phyloP scores from a whole-genome alignment of 129 eudicot genomes.

The Daucus carota region DNA sequence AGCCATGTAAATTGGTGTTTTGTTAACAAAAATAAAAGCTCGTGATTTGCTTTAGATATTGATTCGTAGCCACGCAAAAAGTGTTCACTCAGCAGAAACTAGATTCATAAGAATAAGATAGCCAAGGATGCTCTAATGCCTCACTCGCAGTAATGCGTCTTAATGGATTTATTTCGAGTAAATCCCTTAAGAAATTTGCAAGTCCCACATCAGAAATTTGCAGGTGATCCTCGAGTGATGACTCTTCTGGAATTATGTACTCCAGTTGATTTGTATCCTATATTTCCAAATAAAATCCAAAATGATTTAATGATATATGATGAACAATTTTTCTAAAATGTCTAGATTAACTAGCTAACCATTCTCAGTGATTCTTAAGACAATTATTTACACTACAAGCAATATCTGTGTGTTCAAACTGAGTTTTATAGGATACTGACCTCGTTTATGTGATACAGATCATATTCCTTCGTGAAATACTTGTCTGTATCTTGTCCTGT shows the following conservation, averaged over 20 bases:
- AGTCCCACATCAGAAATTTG: conserved; percentile 53
- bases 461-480: conserved; percentile 75
- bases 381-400: not conserved
- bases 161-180: conserved; percentile 76
- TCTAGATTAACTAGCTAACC: not conserved
- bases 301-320: not conserved
- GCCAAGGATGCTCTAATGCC: conserved; percentile 90
- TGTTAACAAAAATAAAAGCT: not conserved
- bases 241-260: conserved; percentile 57
- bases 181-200: conserved; percentile 45
- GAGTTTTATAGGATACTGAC: conserved; percentile 25
- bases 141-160: conserved; percentile 74
- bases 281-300: not conserved
- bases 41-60: not conserved
- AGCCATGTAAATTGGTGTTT: not conserved
- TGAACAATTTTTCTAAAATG: not conserved
- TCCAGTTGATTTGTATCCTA: conserved; percentile 72
- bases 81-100: conserved; percentile 10
- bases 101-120: conserved; percentile 40
- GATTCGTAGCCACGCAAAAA: not conserved
- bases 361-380: not conserved
- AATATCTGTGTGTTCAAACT: not conserved
- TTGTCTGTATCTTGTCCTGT: conserved; percentile 79
- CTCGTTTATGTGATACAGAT: conserved; percentile 63
- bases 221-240: conserved; percentile 53